Evolutionary conservation across 192 early-diverging fungal species (phyloP).

Genomic region (Coemansia sp.): DNA sequence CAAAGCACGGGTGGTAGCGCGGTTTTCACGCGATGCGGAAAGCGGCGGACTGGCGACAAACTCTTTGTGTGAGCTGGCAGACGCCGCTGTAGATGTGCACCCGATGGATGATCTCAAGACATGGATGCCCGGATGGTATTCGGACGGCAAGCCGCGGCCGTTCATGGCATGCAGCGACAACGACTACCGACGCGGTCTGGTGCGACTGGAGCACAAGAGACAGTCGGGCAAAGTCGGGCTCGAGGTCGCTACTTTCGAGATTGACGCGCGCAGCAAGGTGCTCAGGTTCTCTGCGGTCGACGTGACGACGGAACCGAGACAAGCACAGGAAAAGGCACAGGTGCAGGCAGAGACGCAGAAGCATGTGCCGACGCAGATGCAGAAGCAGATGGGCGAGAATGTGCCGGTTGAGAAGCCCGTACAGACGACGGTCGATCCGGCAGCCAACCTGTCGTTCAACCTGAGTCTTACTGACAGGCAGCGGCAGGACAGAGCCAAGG

Average conservation of each 20-base stretch:
- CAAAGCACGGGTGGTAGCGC: constrained; percentile 27
- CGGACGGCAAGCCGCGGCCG: constrained; percentile 23
- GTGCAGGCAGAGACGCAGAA: neutral
- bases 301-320: neutral
- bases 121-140: constrained; percentile 56
- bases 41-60: constrained; percentile 4
- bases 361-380: neutral
- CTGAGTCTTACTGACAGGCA: constrained; percentile 82
- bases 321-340: neutral
- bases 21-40: constrained; percentile 31
- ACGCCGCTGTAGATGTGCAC: constrained; percentile 39
- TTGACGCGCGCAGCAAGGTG: constrained; percentile 12
- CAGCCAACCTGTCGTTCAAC: constrained; percentile 84
- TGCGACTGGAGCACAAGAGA: constrained; percentile 42
- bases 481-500: constrained; percentile 65
- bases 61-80: constrained; percentile 22
- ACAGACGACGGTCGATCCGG: constrained; percentile 57
- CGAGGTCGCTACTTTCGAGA: constrained; percentile 42
- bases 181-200: constrained; percentile 25
- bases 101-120: constrained; percentile 26
- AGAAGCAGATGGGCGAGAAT: neutral
- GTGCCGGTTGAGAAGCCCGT: neutral
- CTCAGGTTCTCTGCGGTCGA: constrained; percentile 22
- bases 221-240: constrained; percentile 45
- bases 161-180: constrained; percentile 32